phyloP scores from a whole-genome alignment of 148 eudicot genomes.

The Chenopodium album region DNA sequence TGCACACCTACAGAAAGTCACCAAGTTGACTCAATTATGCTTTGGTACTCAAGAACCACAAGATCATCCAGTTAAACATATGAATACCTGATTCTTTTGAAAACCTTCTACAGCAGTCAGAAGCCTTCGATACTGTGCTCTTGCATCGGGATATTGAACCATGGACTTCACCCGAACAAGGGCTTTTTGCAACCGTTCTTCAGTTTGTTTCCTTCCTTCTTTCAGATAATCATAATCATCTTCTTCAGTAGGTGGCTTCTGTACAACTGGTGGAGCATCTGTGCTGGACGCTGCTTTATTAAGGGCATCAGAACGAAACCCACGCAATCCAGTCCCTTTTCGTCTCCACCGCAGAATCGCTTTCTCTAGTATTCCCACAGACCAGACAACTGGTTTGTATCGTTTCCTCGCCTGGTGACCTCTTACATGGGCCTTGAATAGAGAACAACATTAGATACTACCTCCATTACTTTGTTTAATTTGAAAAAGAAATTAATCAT shows the following conservation, averaged over 20 bases:
- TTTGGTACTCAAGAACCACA: background rate
- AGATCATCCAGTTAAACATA: background rate
- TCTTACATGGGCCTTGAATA: constrained; percentile 64
- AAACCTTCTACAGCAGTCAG: constrained; percentile 45
- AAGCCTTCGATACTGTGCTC: constrained; percentile 64
- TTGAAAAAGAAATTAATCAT: background rate
- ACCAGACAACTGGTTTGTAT: constrained; percentile 62
- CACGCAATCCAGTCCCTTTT: constrained; percentile 62
- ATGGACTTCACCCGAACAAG: constrained; percentile 64
- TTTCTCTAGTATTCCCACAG: constrained; percentile 68
- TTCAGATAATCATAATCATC: constrained; percentile 61
- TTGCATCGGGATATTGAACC: constrained; percentile 61
- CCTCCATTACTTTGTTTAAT: background rate
- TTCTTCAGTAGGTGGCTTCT: constrained; percentile 35
- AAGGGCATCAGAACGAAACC: constrained; percentile 46
- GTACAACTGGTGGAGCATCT: background rate
- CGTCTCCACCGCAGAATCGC: constrained; percentile 78
- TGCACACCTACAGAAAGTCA: background rate
- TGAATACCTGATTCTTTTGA: constrained; percentile 48
- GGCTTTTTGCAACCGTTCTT: constrained; percentile 53
- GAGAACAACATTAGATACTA: constrained; percentile 12
- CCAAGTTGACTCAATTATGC: background rate
- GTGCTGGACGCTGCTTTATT: constrained; percentile 30
- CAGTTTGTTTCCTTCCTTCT: constrained; percentile 57
- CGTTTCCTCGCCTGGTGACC: constrained; percentile 77